These are phyloP conservation scores for Saccharomycopsis vini DNA, from an alignment of 805 yeast genomes.

Conservation along the genomic window DNA sequence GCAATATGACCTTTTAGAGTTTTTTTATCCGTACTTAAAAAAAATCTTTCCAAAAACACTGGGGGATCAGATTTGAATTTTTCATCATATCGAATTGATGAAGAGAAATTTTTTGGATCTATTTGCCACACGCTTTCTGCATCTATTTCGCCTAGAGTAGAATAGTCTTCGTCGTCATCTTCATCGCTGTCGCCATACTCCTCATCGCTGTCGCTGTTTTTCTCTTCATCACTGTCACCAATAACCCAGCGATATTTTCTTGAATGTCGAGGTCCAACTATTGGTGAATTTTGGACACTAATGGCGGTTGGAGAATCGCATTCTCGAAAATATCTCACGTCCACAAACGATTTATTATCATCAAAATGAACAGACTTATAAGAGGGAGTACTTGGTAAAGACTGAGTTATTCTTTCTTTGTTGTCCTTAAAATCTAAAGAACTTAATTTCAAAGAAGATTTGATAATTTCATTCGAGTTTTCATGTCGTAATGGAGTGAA, in stretches of 20 bases:
- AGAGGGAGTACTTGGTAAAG: slow-evolving; percentile 48
- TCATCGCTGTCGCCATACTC: slow-evolving; percentile 21
- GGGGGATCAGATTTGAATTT: slow-evolving; percentile 17
- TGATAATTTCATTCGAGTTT: slow-evolving; percentile 81
- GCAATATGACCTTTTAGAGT: slow-evolving; percentile 65
- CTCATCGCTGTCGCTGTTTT: slow-evolving; percentile 20
- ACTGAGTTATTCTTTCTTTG: slow-evolving; percentile 25
- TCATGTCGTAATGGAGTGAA: slow-evolving; percentile 46
- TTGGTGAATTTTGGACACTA: slow-evolving; percentile 58
- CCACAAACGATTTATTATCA: slow-evolving; percentile 41
- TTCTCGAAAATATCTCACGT: slow-evolving; percentile 64
- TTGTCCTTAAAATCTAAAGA: slow-evolving; percentile 24
- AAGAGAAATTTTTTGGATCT: slow-evolving; percentile 24
- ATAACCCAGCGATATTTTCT: slow-evolving; percentile 18
- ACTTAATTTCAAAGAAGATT: slow-evolving; percentile 53
- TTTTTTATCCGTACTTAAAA: slow-evolving; percentile 48
- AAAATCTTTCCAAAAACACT: slow-evolving; percentile 62
- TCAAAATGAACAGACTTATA: slow-evolving; percentile 79
- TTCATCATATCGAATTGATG: slow-evolving; percentile 20
- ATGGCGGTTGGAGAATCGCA: slow-evolving; percentile 73
- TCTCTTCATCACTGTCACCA: slow-evolving; percentile 20
- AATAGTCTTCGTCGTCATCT: slow-evolving; percentile 16
- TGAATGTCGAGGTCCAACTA: slow-evolving; percentile 11
- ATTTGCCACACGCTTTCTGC: slow-evolving; percentile 25
- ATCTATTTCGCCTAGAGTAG: neutral